Base-by-base conservation (phyloP, 257 asterid genomes). In the Avicennia marina region DNA sequence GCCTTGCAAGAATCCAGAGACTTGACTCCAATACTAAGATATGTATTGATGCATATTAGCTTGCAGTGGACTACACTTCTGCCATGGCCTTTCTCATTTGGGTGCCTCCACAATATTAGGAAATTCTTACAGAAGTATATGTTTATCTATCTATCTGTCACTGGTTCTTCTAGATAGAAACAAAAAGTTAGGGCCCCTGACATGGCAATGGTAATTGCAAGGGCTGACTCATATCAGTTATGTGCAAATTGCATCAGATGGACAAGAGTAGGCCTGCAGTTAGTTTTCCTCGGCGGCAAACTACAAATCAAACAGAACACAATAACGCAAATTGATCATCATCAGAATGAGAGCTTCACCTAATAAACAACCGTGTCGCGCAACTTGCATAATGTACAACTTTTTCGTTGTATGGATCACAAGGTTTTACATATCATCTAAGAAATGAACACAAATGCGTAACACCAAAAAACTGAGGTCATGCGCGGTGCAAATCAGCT, bases 21-120 rank as follows among this genome's bases (percentile, higher is more conserved):
- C 87, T 76, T 76, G 67, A 40, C 76, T 68, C 75, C 46, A 63
- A 70, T 76, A 57, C 65, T 49, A 74, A 77, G 81, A 62, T 43
- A 47, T 56, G 73, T 32, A 40, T 46, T 48, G 41, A 65, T 53
- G 50, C 22, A 42, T 11, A 45, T n/a, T 70, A 60, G 75, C 22
- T 65, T 69, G 66, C 53, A 73, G 75, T 80, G 77, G 46, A 70
- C 50, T 61, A 59, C 71, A 77, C 79, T 67, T 50, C 39, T 66
- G 36, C 53, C 8, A 31, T 41, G 36, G 54, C 65, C 39, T 17
- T 13, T 29, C 27, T 17, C 48, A 53, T 24, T 40, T 8, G 15
- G 54, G 21, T 11, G 27, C 16, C 22, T 15, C 34, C 48, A 55
- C 6, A 20, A 1, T 11, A 19, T 22, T 6, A 8, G 20, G 41